Base-by-base conservation (phyloP, 805 yeast genomes). In the Saccharomycopsis javanensis region DNA sequence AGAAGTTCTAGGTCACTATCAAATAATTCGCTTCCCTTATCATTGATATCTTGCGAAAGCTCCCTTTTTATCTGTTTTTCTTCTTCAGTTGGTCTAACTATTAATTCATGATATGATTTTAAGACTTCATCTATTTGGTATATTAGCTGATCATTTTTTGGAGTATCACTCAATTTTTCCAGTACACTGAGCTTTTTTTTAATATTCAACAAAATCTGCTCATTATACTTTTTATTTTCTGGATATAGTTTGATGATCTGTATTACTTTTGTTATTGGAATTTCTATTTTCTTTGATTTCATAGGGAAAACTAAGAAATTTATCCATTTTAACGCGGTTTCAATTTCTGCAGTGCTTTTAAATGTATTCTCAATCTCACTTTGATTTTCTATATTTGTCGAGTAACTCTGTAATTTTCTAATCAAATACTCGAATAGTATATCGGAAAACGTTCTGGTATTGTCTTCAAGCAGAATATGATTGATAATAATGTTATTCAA, bases 391-490 rank as follows among this genome's bases (percentile, higher is more conserved):
- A 5, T 20, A n/a, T 34, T 27, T 18, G 10, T 8, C 5, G 25
- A 48, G n/a, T 55, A 52, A 5, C 23, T 28, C 8, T 51, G 25
- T 20, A 30, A 51, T 30, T 46, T 34, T 4, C 28, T 33, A 4
- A 53, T 23, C 30, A 58, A 35, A 53, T 45, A 55, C 35, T 33
- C 33, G 8, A 52, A 30, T 6, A 58, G 27, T 15, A 25, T 16
- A 20, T 48, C 16, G 16, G 53, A 45, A 28, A 58, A 53, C 4
- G 13, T 25, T 4, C 23, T 25, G 5, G 23, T 28, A 15, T 35
- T 55, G 7, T 46, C 28, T 11, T 30, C 42, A 27, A 48, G 51
- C 35, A 48, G 35, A 20, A 23, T 51, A 15, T 31, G 34, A 23
- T 51, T 51, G 5, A 13, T 15, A 16, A 34, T 42, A 4, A 30